phyloP scores from a whole-genome alignment of 257 asterid species.

The Solanum dulcamara region DNA sequence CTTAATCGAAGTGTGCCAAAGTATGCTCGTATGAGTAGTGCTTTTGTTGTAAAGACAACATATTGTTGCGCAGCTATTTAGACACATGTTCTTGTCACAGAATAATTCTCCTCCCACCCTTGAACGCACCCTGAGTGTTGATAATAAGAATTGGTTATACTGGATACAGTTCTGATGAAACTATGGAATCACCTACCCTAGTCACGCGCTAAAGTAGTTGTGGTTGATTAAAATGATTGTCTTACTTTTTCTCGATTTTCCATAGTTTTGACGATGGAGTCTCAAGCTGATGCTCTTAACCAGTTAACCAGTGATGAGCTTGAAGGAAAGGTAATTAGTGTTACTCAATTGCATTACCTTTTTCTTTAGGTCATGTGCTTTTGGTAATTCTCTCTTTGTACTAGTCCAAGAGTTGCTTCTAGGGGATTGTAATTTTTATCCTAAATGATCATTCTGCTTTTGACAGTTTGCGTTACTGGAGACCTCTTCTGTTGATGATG shows the following conservation, averaged over 20 bases:
- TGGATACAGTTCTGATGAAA: background rate
- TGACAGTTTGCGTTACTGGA: constrained; percentile 85
- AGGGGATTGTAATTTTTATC: background rate
- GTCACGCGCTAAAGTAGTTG: background rate
- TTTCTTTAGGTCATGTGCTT: background rate
- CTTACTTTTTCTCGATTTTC: background rate
- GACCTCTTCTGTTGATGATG: constrained; percentile 89
- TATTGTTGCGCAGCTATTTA: background rate
- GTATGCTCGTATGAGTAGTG: background rate
- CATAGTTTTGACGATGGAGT: constrained; percentile 86
- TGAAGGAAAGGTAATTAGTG: constrained; percentile 70
- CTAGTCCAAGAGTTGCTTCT: background rate
- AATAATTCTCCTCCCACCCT: background rate
- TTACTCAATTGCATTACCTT: background rate
- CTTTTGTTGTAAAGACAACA: background rate
- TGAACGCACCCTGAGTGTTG: background rate
- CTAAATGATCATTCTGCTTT: background rate
- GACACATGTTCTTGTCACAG: background rate
- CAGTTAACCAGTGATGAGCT: constrained; percentile 81
- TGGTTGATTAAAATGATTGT: constrained; percentile 3
- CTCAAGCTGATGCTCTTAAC: constrained; percentile 84
- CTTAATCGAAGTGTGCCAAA: background rate
- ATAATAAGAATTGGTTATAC: background rate
- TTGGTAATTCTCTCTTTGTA: background rate
- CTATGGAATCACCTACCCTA: background rate